Base-by-base conservation (phyloP, 371 early-diverging fungal genomes). In the Lichtheimia corymbifera region DNA sequence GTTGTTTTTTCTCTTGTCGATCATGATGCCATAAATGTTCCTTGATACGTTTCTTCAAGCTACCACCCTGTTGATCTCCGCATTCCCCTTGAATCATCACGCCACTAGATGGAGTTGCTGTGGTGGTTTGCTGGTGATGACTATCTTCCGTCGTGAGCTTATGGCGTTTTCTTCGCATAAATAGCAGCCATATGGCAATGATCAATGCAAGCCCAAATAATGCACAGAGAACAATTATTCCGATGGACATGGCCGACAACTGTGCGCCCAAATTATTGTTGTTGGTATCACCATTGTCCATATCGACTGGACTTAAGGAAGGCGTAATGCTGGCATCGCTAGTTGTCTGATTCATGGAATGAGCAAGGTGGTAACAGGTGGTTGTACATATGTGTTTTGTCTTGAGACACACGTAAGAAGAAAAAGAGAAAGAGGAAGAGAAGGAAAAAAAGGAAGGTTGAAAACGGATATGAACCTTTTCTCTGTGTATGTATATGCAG, bases 161-260 rank as follows among this genome's bases (percentile, higher is more conserved):
- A 13, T 24, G 45, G 15, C 17, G 58, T 22, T 40, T 12, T n/a
- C 22, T 40, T n/a, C 58, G 58, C 43, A 44, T 44, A 13, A 30
- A 42, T n/a, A 58, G 27, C 2, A 58, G 55, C 14, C 43, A 28
- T 49, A 49, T n/a, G 2, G 25, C 47, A 49, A 49, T 49, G 49
- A 49, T 30, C 12, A 58, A 43, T 15, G 49, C 27, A 11, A 58
- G 49, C 22, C 58, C 44, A 49, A 58, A 51, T 40, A 51, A 25
- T 25, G 40, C 44, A 20, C 60, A 59, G 4, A 59, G 20, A 3
- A 59, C 41, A 35, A 53, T 53, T 27, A 59, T 50, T 25, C 50
- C 60, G 35, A 58, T 58, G 20, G 58, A 47, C 50, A 58, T 25
- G 22, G 58, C 42, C 17, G 58, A 50, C 6, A 58, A 18, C 14